Base-by-base conservation (phyloP, 148 eudicot genomes). In the Rhododendron williamsianum region DNA sequence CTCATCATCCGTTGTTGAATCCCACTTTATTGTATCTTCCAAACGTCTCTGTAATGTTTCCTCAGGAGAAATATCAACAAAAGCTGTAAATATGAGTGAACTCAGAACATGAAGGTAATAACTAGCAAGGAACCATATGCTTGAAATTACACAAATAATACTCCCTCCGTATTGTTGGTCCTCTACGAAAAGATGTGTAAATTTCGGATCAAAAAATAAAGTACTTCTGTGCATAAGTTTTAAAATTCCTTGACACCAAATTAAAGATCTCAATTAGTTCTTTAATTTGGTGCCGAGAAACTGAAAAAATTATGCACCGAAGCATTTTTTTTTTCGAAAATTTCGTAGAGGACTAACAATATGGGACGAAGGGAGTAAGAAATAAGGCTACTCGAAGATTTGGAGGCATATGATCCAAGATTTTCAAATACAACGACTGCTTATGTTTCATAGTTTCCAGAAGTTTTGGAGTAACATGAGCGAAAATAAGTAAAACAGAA, bases 21-120 rank as follows among this genome's bases (percentile, higher is more conserved):
- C 90, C 67, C 89, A n/a, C 80, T 87, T 83, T 81, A 90, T 78
- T 48, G 91, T 84, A 65, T 91, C 96, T 83, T 89, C 90, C 72
- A 88, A 87, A 41, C 89, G 89, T 86, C 91, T 91, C 71, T 88
- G 91, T 67, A 91, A 51, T 52, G 94, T 92, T 83, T 97, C 99
- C 85, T 93, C 98, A 78, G 96, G 98, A 65, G 98, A 92, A 85
- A 97, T 93, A 87, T 97, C 99, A 69, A 90, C 94, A 91, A 97
- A 97, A 73, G 98, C 99, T 95, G 93, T 79, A 95, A 45, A 84
- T 11, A 84, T 38, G 83, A 89, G 52, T 69, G 35, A 19, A 12
- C 15, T 43, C 48, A 74, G 58, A 77, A 41, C 9, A 77, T 77
- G 43, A 6, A 36, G 10, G 45, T 76, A 1, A 13, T 38, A 15